Evolutionary conservation across 2,329 filamentous ascomycete species (phyloP).

Genomic region (Cladosporium sphaerospermum): DNA sequence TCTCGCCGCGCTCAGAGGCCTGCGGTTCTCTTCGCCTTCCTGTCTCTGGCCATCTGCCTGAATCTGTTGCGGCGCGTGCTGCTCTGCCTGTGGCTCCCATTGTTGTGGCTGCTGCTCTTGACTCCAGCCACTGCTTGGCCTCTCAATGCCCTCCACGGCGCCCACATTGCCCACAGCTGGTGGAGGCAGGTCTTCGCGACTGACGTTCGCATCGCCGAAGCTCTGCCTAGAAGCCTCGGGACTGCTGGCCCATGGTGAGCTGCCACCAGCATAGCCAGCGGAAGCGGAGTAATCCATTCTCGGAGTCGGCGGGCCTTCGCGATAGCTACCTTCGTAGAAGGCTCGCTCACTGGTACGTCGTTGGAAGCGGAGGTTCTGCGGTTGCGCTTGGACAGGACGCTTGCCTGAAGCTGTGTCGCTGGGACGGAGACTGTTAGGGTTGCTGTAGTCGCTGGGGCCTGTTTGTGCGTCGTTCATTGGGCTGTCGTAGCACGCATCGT

Average conservation of each 20-base stretch:
- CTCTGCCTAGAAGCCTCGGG: conserved; percentile 46
- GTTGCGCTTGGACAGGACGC: conserved; percentile 2
- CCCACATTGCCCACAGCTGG: conserved; percentile 19
- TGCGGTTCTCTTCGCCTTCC: conserved; percentile 20
- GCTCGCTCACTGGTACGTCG: conserved; percentile 30
- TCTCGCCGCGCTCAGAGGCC: conserved; percentile 24
- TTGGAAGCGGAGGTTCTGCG: conserved; percentile 29
- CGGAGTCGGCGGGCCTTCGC: conserved; percentile 22
- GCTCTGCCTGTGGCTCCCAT: conserved; percentile 29
- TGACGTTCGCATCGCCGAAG: conserved; percentile 33
- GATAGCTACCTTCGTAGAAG: conserved; percentile 27
- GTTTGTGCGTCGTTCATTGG: conserved; percentile 8
- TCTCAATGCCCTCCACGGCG: conserved; percentile 4
- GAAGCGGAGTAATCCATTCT: conserved; percentile 59
- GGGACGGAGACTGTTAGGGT: neutral
- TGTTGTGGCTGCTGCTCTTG: conserved; percentile 23
- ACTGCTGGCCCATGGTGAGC: conserved; percentile 60
- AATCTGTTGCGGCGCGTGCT: conserved; percentile 29
- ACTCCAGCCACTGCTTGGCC: conserved; percentile 11
- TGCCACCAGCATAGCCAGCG: conserved; percentile 37
- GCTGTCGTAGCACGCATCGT: conserved; percentile 6
- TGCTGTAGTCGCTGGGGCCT: conserved; percentile 2
- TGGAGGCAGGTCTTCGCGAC: conserved; percentile 23
- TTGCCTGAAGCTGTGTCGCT: conserved; percentile 22
- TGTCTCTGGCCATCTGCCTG: conserved; percentile 6